phyloP scores from a whole-genome alignment of 345 rosid species.

The Gynandropsis gynandra region DNA sequence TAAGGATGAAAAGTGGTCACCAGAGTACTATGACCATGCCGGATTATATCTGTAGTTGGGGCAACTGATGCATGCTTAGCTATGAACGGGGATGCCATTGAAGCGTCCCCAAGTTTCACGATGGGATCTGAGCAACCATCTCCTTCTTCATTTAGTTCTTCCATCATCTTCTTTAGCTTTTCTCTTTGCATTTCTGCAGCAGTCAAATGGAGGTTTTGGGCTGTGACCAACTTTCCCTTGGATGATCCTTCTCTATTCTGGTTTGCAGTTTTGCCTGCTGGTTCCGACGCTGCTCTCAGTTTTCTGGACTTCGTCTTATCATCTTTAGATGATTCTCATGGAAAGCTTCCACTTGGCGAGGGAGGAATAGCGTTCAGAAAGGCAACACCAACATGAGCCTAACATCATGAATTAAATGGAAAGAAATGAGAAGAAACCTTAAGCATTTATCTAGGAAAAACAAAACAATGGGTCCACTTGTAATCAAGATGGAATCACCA shows the following conservation, averaged over 20 bases:
- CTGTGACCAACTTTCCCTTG: slow-evolving; percentile 40
- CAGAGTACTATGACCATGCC: slow-evolving; percentile 98
- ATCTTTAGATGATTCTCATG: slow-evolving; percentile 54
- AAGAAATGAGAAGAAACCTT: too few species aligned
- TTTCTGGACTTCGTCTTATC: slow-evolving; percentile 55
- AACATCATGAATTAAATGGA: slow-evolving; percentile 14
- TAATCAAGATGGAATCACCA: too few species aligned
- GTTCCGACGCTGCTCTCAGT: slow-evolving; percentile 43
- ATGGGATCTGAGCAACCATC: slow-evolving; percentile 91
- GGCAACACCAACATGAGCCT: slow-evolving; percentile 99
- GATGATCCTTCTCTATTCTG: slow-evolving; percentile 59
- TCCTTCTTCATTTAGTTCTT: slow-evolving; percentile 52
- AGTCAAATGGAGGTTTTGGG: slow-evolving; percentile 55
- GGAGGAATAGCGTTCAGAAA: slow-evolving; percentile 73
- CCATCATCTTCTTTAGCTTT: too few species aligned
- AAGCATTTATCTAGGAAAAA: too few species aligned
- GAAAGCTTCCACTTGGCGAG: slow-evolving; percentile 35
- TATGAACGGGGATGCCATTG: slow-evolving; percentile 99
- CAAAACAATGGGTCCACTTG: too few species aligned
- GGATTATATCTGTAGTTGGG: slow-evolving; percentile 85
- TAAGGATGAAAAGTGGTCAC: slow-evolving; percentile 95
- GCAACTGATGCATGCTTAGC: slow-evolving; percentile 98
- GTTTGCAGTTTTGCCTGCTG: slow-evolving; percentile 34
- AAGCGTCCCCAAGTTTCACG: slow-evolving; percentile 97
- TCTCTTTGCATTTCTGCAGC: slow-evolving; percentile 78